These are phyloP conservation scores for Senna siamea DNA, from an alignment of 306 rosid genomes.

Conservation along the genomic window DNA sequence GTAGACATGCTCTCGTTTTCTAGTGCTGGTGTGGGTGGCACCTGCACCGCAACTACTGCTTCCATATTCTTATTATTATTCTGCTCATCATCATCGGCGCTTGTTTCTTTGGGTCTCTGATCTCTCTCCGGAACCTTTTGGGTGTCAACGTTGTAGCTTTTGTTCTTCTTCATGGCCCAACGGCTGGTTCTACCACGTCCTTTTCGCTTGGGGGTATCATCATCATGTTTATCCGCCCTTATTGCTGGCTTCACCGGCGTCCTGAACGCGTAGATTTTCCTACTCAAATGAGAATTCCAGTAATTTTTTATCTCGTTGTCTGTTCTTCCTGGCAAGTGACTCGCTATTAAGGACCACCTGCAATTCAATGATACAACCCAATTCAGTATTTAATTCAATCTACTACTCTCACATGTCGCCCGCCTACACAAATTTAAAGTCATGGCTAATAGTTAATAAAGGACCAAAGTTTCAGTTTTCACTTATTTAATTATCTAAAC, in stretches of 20 bases:
- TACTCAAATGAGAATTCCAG: conserved; percentile 88
- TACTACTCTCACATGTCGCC: too few relatives aligned
- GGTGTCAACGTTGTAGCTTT: background rate
- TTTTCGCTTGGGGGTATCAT: conserved; percentile 45
- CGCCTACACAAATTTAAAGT: too few relatives aligned
- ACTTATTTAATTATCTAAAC: too few relatives aligned
- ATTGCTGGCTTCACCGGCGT: conserved; percentile 24
- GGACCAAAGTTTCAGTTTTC: too few relatives aligned
- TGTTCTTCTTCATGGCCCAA: conserved; percentile 68
- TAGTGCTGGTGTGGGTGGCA: conserved; percentile 33
- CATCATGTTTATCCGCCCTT: conserved; percentile 8
- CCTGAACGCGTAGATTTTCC: conserved; percentile 64
- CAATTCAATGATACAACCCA: background rate
- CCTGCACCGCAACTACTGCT: conserved; percentile 8
- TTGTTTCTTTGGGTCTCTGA: background rate
- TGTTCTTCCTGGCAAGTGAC: conserved; percentile 90
- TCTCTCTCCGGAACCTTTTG: too few relatives aligned
- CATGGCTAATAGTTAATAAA: too few relatives aligned
- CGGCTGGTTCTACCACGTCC: conserved; percentile 64
- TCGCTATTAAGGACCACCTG: conserved; percentile 95
- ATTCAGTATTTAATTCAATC: too few relatives aligned
- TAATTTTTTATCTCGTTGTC: conserved; percentile 94
- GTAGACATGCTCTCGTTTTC: conserved; percentile 39
- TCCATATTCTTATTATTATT: too few relatives aligned
- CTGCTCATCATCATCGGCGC: background rate